Percentiles rank a stretch among this genome's conserved stretches.
Conservation (phyloP, 2,329 filamentous ascomycete species). For the Cercospora beticola region DNA sequence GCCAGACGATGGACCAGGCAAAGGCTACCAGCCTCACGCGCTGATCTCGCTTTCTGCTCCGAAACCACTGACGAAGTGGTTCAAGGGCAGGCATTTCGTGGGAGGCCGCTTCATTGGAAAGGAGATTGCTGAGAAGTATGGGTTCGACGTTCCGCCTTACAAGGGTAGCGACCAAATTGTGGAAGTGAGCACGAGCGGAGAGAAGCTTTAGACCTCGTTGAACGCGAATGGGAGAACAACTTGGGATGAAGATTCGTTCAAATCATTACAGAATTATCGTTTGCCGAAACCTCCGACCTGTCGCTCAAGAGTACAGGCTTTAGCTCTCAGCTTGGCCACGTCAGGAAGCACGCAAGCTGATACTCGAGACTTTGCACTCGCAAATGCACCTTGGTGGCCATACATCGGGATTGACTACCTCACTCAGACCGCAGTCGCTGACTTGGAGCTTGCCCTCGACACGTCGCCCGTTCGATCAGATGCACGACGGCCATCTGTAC, state of each 20-base stretch:
- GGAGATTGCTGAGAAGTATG: slow-evolving; percentile 79
- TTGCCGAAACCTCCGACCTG: neutral
- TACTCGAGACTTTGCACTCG: neutral
- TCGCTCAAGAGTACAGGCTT: neutral
- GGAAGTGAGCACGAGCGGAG: slow-evolving; percentile 58
- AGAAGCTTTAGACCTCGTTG: slow-evolving; percentile 39
- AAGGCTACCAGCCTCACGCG: slow-evolving; percentile 74
- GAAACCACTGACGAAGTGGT: slow-evolving; percentile 83
- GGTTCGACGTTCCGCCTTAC: slow-evolving; percentile 78
- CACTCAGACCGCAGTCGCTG: neutral
- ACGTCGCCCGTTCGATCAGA: neutral
- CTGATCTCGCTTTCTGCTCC: slow-evolving; percentile 89
- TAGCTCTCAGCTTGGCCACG: neutral
- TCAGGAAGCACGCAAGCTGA: neutral
- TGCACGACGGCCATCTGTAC: neutral
- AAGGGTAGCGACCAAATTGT: slow-evolving; percentile 85
- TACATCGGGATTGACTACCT: neutral
- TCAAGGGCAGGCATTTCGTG: slow-evolving; percentile 85
- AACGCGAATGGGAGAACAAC: neutral
- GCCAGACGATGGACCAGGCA: slow-evolving; percentile 72
- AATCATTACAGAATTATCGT: neutral
- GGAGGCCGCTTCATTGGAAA: slow-evolving; percentile 85
- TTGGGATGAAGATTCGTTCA: neutral
- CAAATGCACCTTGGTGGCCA: neutral
- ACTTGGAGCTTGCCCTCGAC: neutral